These are phyloP conservation scores for Chalaropsis thielavioides DNA, from an alignment of 2,329 filamentous ascomycete genomes.

Conservation along the genomic window DNA sequence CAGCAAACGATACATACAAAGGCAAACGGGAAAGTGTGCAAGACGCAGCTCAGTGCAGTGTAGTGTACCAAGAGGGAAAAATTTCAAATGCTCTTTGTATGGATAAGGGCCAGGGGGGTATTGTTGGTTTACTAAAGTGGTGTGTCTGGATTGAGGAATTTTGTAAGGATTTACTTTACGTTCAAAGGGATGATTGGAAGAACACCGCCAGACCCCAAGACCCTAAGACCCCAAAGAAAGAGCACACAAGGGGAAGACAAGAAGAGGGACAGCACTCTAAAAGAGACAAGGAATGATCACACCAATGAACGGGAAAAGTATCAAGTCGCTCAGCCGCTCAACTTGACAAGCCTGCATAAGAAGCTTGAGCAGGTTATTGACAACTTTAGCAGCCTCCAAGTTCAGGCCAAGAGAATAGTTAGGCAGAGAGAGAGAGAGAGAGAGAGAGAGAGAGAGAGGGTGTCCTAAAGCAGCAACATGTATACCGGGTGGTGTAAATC, in stretches of 20 bases:
- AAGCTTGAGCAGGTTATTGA: not conserved
- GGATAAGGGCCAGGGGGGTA: not conserved
- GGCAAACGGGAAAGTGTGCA: not conserved
- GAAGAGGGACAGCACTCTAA: not conserved
- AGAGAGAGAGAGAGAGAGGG: no score
- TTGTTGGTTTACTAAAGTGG: not conserved
- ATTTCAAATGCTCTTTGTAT: conserved; percentile 2
- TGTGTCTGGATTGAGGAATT: conserved; percentile 3
- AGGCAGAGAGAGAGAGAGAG: not conserved
- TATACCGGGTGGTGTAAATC: not conserved
- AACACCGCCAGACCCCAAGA: not conserved
- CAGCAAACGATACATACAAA: not conserved
- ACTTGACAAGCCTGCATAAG: not conserved
- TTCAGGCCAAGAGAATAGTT: not conserved
- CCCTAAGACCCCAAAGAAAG: not conserved
- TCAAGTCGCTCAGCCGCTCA: not conserved
- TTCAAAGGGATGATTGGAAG: not conserved
- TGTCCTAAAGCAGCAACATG: no score
- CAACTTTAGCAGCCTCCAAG: not conserved
- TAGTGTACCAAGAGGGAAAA: not conserved
- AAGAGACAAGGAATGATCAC: not conserved
- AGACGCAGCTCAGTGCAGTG: not conserved
- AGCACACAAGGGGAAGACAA: not conserved
- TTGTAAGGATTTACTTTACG: not conserved
- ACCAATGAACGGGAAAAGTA: not conserved